Evolutionary conservation across 106 monocot species (phyloP).

Genomic region (Dioscorea alata): DNA sequence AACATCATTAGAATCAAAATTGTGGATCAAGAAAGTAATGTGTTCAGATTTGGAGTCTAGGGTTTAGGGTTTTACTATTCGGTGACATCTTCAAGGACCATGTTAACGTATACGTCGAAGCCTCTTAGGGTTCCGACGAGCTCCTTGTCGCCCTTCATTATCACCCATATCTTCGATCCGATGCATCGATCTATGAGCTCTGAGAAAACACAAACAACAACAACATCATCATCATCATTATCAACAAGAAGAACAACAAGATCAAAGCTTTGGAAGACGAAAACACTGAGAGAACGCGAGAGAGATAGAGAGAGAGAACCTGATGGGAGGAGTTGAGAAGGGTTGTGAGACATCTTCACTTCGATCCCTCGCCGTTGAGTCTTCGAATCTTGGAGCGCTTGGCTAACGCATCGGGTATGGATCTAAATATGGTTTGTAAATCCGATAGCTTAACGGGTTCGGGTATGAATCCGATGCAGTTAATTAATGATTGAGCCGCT

Average conservation of each 20-base stretch:
- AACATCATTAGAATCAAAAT: too few relatives aligned
- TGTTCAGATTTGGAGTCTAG: too few relatives aligned
- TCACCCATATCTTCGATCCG: conserved; percentile 99
- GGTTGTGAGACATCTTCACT: conserved; percentile 32
- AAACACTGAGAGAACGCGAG: background rate
- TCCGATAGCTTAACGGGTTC: too few relatives aligned
- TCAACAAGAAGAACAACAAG: background rate
- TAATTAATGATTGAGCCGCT: too few relatives aligned
- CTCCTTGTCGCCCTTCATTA: conserved; percentile 99
- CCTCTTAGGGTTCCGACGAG: conserved; percentile 94
- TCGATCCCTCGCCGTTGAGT: background rate
- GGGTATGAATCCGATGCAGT: too few relatives aligned
- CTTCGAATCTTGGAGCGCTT: background rate
- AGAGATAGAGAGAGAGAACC: conserved; percentile 10
- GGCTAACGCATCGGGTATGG: background rate
- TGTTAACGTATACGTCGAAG: conserved; percentile 98
- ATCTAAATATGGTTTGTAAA: background rate
- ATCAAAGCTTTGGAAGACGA: background rate
- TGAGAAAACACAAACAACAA: conserved; percentile 9
- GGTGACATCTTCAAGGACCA: conserved; percentile 99
- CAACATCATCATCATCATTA: background rate
- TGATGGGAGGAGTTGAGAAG: conserved; percentile 44
- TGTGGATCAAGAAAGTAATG: too few relatives aligned
- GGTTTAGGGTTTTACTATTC: conserved; percentile 60
- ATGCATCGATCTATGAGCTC: conserved; percentile 98